phyloP scores from a whole-genome alignment of 257 asterid genomes.

The Primulina eburnea region DNA sequence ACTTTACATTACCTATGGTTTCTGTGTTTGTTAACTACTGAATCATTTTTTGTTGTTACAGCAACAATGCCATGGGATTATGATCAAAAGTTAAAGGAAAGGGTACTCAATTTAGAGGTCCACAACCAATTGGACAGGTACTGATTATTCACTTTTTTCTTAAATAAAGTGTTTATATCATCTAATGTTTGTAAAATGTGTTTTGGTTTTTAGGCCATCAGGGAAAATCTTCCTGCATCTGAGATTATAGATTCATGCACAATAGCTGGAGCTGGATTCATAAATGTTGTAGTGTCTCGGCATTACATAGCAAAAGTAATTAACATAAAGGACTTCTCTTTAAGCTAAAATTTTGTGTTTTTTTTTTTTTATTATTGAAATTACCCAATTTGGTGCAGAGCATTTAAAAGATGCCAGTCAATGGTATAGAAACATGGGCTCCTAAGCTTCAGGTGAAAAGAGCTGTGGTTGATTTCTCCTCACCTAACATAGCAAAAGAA shows the following conservation, averaged over 20 bases:
- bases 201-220: constrained; percentile 57
- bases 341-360: constrained; percentile 3
- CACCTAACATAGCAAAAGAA: constrained; percentile 97
- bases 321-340: neutral
- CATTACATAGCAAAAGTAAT: constrained; percentile 84
- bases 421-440: constrained; percentile 88
- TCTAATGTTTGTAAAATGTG: constrained; percentile 21
- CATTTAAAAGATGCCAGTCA: constrained; percentile 68
- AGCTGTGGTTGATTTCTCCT: constrained; percentile 88
- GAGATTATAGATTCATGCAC: constrained; percentile 63
- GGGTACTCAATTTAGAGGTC: constrained; percentile 58
- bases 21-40: constrained; percentile 2
- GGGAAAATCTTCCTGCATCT: constrained; percentile 67
- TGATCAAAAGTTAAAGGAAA: constrained; percentile 73
- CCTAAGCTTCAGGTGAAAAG: constrained; percentile 73
- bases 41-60: constrained; percentile 34
- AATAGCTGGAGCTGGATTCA: constrained; percentile 89
- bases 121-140: constrained; percentile 88
- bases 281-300: constrained; percentile 65
- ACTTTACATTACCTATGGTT: neutral
- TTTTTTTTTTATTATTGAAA: constrained; percentile 18
- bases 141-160: constrained; percentile 8
- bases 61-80: constrained; percentile 96
- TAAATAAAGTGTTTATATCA: neutral
- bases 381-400: constrained; percentile 49